These are phyloP conservation scores for Aspergillus brasiliensis DNA, from an alignment of 2,329 filamentous ascomycete species.

Conservation along the genomic window DNA sequence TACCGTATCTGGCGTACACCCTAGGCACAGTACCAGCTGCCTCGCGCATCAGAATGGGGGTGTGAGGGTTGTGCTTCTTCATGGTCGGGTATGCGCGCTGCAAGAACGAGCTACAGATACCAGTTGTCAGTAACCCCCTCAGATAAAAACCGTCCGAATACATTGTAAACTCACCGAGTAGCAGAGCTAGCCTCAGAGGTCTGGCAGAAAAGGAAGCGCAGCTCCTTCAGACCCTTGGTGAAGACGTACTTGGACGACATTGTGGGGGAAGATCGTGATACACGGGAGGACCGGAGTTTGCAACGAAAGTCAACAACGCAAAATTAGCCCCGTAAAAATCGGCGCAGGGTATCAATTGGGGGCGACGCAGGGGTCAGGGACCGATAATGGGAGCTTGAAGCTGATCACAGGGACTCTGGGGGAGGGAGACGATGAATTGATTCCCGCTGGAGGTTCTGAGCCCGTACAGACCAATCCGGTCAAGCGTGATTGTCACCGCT, in stretches of 20 bases:
- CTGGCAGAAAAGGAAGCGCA: constrained; percentile 97
- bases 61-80: constrained; percentile 98
- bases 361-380: constrained; percentile 4
- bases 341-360: constrained; percentile 9
- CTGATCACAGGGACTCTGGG: not conserved
- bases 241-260: constrained; percentile 97
- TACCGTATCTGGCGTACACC: constrained; percentile 92
- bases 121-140: not conserved
- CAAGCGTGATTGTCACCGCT: constrained; percentile 29
- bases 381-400: constrained; percentile 5
- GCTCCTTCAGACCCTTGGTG: constrained; percentile 83
- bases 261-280: constrained; percentile 29
- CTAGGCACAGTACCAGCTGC: constrained; percentile 80
- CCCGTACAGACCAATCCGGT: constrained; percentile 24
- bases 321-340: not conserved
- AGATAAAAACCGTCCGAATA: not conserved
- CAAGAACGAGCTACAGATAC: constrained; percentile 72
- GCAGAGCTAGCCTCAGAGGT: constrained; percentile 87
- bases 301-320: not conserved
- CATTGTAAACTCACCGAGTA: constrained; percentile 66
- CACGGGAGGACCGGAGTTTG: constrained; percentile 2
- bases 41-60: constrained; percentile 92
- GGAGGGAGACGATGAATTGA: constrained; percentile 9
- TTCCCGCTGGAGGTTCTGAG: constrained; percentile 10
- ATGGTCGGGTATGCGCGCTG: constrained; percentile 92